Base-by-base conservation (phyloP, 2,329 filamentous ascomycete genomes). In the Phoma sp. region DNA sequence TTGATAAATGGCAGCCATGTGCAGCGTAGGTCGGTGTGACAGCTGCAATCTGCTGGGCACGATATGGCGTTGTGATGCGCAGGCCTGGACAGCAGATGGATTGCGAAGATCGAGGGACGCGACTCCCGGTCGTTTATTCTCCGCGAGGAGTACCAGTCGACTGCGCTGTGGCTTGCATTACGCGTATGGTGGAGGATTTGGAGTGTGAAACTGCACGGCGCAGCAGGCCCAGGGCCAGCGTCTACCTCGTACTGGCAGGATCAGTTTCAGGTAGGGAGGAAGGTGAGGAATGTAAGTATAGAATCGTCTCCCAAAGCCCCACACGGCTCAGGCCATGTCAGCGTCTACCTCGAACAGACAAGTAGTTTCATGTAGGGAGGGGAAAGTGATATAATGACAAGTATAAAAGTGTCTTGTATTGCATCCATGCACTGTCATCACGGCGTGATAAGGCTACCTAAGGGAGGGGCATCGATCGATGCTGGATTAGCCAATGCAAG, bases 401-500 rank as follows among this genome's bases (percentile, higher is more conserved):
- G 51, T 54, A 44, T 39, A 45, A 40, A 45, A 43, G 45, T 40
- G 38, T 33, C 33, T 49, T 45, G 38, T 25, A 55, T 45, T 55
- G 17, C 40, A 31, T 41, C 29, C 25, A 41, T 37, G 39, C 36
- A 22, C 43, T 36, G 43, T 40, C 51, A 47, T 52, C 50, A 46
- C 36, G 47, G 40, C 59, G 48, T 51, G 40, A 56, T 31, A 52
- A 51, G 48, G 55, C 64, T 66, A 64, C 58, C 64, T 62, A 53
- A 60, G 56, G 13, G n/a, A n/a, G 60, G 57, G 58, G 62, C 63
- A 66, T 57, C 53, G 44, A 45, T 54, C 54, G 60, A 65, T 64
- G 58, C 57, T 43, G 46, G 53, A 70, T 74, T 73, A 74, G 72
- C 72, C 61, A 67, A 65, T 61, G 68, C 68, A 62, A 71, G 69